Conservation (phyloP, 495 filamentous ascomycete species). For the Neurospora sp. region DNA sequence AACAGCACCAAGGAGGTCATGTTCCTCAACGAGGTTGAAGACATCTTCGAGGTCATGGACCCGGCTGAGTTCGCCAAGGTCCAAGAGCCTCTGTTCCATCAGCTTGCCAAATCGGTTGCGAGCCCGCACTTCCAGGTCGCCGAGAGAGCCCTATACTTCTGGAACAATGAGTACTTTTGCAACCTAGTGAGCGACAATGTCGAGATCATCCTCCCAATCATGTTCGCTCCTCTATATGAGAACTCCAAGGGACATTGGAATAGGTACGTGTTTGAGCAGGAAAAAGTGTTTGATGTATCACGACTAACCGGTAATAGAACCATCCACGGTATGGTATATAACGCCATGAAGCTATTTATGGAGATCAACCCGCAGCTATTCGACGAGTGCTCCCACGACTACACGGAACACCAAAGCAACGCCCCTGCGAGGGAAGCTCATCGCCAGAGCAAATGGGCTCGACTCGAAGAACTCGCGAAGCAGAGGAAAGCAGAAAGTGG, state of each 20-base stretch:
- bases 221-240: conserved; percentile 98
- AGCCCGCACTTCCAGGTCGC: conserved; percentile 99
- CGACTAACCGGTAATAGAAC: conserved; percentile 47
- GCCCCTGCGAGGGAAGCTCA: conserved; percentile 66
- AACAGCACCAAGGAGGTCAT: conserved; percentile 99
- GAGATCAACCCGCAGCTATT: conserved; percentile 98
- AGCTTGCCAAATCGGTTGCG: conserved; percentile 94
- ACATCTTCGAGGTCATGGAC: conserved; percentile 99
- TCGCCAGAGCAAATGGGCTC: conserved; percentile 78
- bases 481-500: conserved; percentile 37
- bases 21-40: conserved; percentile 98
- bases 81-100: conserved; percentile 92
- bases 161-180: conserved; percentile 99
- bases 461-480: conserved; percentile 69
- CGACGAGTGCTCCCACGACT: conserved; percentile 96
- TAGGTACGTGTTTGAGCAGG: conserved; percentile 45
- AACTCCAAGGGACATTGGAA: conserved; percentile 99
- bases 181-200: conserved; percentile 99
- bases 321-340: conserved; percentile 99
- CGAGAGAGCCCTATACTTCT: conserved; percentile 96
- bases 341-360: conserved; percentile 99
- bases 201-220: conserved; percentile 94
- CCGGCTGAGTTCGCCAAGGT: conserved; percentile 98
- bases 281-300: too few species aligned
- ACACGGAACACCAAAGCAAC: conserved; percentile 91